Evolutionary conservation across 208 protist genomes (phyloP).

Genomic region (Angomonas deanei): DNA sequence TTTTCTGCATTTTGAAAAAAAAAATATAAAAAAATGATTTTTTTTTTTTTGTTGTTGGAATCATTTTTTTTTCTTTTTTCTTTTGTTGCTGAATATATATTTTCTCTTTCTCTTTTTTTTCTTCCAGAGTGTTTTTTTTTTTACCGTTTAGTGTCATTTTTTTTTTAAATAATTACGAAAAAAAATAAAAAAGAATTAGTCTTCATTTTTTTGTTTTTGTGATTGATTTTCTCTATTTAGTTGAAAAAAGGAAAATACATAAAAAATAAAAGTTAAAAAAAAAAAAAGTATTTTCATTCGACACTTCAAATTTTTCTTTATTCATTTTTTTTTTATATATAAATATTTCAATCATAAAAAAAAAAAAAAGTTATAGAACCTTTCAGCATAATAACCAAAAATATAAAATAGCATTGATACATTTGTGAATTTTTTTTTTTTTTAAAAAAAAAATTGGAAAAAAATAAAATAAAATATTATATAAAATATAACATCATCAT

Average conservation of each 20-base stretch:
- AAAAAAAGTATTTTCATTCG: neutral
- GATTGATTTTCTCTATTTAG: neutral
- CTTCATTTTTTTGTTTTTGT: slow-evolving; percentile 15
- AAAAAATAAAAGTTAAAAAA: neutral
- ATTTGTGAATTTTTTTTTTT: neutral
- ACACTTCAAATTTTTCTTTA: neutral
- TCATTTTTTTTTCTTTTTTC: neutral
- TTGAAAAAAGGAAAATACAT: neutral
- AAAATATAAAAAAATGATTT: slow-evolving; percentile 4
- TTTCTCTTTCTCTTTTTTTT: slow-evolving; percentile 9
- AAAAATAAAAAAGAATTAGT: neutral
- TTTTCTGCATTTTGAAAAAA: slow-evolving; percentile 8
- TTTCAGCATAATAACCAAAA: too few relatives aligned
- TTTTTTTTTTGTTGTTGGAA: neutral
- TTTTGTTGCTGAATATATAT: neutral
- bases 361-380: too few relatives aligned
- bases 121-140: slow-evolving; percentile 3
- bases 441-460: too few relatives aligned
- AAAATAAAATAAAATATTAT: too few relatives aligned
- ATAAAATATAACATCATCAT: too few relatives aligned
- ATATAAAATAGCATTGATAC: too few relatives aligned
- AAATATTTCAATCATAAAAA: neutral
- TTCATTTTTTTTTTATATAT: slow-evolving; percentile 12
- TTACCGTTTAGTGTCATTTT: slow-evolving; percentile 12
- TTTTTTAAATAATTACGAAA: slow-evolving; percentile 3